Conservation (phyloP, 1,284 basidiomycete genomes). For the Pseudozyma thailandica region DNA sequence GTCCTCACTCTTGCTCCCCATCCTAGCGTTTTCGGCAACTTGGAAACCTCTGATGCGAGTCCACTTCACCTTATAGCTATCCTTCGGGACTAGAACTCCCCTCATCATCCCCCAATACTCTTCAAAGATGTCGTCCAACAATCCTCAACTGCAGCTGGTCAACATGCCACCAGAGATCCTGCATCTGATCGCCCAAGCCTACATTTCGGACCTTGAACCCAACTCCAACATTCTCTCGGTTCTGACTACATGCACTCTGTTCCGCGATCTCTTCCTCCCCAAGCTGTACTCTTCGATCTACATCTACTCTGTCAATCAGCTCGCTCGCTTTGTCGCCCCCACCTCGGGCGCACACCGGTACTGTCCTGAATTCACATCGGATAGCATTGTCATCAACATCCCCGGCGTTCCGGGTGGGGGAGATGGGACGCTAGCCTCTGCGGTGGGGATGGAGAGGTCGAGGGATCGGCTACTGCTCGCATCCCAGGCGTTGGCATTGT, state of each 20-base stretch:
- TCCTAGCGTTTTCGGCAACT: neutral
- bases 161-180: constrained; percentile 28
- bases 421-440: constrained; percentile 2
- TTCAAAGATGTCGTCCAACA: constrained; percentile 1
- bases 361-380: constrained; percentile 9
- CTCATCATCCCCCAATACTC: neutral
- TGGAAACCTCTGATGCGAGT: too few species aligned
- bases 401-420: constrained; percentile 36
- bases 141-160: constrained; percentile 4
- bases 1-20: neutral
- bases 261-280: constrained; percentile 23
- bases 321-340: constrained; percentile 10
- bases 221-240: constrained; percentile 15
- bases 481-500: constrained; percentile 10
- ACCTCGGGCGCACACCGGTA: constrained; percentile 8
- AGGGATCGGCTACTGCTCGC: constrained; percentile 27
- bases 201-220: constrained; percentile 8
- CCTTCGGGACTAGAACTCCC: neutral
- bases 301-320: constrained; percentile 23
- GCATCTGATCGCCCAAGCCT: constrained; percentile 22
- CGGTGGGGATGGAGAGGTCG: neutral
- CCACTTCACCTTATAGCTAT: too few species aligned
- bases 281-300: constrained; percentile 31
- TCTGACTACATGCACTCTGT: constrained; percentile 16
- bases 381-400: constrained; percentile 34